Evolutionary conservation across 495 filamentous ascomycete genomes (phyloP), one percentile per base, ranked within the genome.

Genomic region (Neurospora cerealis): DNA sequence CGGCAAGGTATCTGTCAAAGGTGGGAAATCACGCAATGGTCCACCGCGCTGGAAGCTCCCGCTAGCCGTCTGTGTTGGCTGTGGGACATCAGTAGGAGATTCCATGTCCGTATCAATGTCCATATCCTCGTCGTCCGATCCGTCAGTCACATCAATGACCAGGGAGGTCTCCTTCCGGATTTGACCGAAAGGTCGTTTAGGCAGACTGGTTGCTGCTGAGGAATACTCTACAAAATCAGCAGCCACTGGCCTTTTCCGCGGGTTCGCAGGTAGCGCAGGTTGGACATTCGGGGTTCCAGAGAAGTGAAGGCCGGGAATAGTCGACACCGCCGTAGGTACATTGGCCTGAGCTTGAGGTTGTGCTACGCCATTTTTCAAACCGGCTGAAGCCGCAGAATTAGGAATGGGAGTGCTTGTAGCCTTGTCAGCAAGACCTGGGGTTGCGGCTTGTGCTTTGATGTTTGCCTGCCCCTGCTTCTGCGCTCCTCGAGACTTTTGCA

Each of bases 241-340:
- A 42, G 94, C 94, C 60, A 92, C 91, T n/a, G 93, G 93, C 28
- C 95, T 91, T 80, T 97, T 97, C 24, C 91, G 88, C 44, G 77
- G 75, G 40, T 62, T 78, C 32, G 73, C 19, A 8, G 71, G 15
- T 28, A 39, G 60, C 10, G 41, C 62, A 4, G 72, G 71, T 34
- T 76, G 73, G 24, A 44, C 11, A 32, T 66, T 60, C 4, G 76
- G 21, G 5, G 54, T 66, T 32, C 54, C 54, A 66, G 78, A 73
- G 3, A 73, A 32, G 4, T 41, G 32, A 37, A 77, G 71, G 24
- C 75, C 74, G 21, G 74, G 76, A 5, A 78, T 70, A 11, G 70
- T 70, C 4, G 75, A 71, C 28, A 21, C 40, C 3, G 48, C 9
- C 48, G 69, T 73, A 0, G 73, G 38, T 4, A 37, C 40, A 17